Conservation (phyloP, 441 rosid species). For the Populus trichocarpa region DNA sequence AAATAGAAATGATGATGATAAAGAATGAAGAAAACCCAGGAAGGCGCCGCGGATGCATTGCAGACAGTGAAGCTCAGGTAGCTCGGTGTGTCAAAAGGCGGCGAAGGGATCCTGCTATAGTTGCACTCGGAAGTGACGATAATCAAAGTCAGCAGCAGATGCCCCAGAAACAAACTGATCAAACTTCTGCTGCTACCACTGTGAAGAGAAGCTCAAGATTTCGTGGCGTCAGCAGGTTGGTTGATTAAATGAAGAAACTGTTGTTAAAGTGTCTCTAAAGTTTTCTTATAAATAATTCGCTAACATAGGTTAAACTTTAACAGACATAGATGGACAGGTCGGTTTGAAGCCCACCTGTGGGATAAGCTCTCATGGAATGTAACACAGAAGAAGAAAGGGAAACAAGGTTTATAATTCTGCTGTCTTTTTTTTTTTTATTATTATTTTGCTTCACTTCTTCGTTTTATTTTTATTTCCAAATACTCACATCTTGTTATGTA, state of each 20-base stretch:
- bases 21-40: slow-evolving; percentile 38
- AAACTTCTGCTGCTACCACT: slow-evolving; percentile 32
- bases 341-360: slow-evolving; percentile 72
- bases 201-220: slow-evolving; percentile 64
- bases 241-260: neutral
- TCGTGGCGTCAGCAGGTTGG: slow-evolving; percentile 69
- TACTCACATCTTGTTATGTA: neutral
- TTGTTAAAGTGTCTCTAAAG: neutral
- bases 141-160: slow-evolving; percentile 11
- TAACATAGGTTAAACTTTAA: slow-evolving; percentile 6
- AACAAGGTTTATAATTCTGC: slow-evolving; percentile 41
- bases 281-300: neutral
- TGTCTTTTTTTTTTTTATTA: neutral
- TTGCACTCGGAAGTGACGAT: slow-evolving; percentile 14
- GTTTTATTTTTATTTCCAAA: neutral
- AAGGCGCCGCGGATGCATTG: slow-evolving; percentile 8
- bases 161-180: slow-evolving; percentile 22
- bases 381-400: slow-evolving; percentile 75
- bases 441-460: neutral
- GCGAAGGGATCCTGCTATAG: slow-evolving; percentile 36
- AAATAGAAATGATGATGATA: slow-evolving; percentile 8
- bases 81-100: slow-evolving; percentile 42
- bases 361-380: slow-evolving; percentile 67
- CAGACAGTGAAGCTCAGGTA: neutral
- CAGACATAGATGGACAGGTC: slow-evolving; percentile 71